Evolutionary conservation across 495 filamentous ascomycete genomes (phyloP).

Genomic region (Haplographium delicatum): DNA sequence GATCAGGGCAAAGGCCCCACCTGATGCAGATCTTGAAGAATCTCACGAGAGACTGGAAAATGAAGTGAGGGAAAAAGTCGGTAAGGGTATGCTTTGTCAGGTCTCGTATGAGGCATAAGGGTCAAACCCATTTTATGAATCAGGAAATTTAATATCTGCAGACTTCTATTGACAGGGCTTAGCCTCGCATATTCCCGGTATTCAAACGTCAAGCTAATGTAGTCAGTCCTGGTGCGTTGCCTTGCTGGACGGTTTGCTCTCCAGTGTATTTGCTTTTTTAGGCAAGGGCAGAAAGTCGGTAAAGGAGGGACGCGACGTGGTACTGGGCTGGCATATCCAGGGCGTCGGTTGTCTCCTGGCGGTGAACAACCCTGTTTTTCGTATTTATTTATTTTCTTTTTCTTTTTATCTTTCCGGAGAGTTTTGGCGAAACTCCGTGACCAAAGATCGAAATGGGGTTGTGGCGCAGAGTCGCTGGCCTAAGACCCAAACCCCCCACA

Average conservation of each 20-base stretch:
- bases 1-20: too few species aligned
- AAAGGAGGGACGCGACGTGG: neutral
- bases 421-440: too few species aligned
- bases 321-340: neutral
- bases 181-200: neutral
- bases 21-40: too few species aligned
- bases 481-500: too few species aligned
- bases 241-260: neutral
- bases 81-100: neutral
- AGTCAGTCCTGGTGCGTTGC: too few species aligned
- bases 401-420: too few species aligned
- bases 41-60: too few species aligned
- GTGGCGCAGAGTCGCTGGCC: too few species aligned
- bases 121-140: neutral
- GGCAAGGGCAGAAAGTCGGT: neutral
- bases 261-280: slow-evolving; percentile 2
- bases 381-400: neutral
- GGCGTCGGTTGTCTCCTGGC: neutral
- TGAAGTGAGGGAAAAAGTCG: slow-evolving; percentile 11
- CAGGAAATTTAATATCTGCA: too few species aligned
- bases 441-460: too few species aligned
- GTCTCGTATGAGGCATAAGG: neutral
- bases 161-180: slow-evolving; percentile 5
- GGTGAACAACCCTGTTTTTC: neutral
- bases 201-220: too few species aligned